Base-by-base conservation (phyloP, 2,329 filamentous ascomycete genomes). In the Phaeosphaeria sp. region DNA sequence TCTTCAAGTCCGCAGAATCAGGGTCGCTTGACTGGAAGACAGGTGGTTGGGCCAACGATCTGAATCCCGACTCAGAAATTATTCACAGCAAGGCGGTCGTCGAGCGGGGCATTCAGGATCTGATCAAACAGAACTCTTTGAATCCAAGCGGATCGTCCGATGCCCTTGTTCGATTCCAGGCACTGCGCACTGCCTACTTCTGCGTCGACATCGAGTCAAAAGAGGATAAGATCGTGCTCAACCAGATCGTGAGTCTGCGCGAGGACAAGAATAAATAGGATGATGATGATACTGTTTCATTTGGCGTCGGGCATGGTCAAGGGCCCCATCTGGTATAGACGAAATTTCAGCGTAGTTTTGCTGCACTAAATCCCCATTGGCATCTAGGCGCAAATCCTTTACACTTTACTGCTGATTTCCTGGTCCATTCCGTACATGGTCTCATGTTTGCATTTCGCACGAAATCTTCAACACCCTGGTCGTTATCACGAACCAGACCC, bases 161-260 rank as follows among this genome's bases (percentile, higher is more conserved):
- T 57, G 69, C 73, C n/a, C 65, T 78, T 53, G 89, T 97, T 6
- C 84, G 94, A 48, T 98, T 98, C 84, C 94, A 98, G 82, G 94
- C 88, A 2, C 88, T 97, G 84, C 86, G 94, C 24, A 91, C 94
- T 45, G 94, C 90, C 9, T 97, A 96, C 75, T 95, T 95, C 79
- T 88, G 88, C 81, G 83, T 96, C 76, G 93, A 97, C 74, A 66
- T 73, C 2, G 92, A 96, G 69, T 91, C 88, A 0, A 78, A 73
- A 0, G 76, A 75, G 42, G 91, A 92, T n/a, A 91, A 89, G 76
- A 83, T 96, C 64, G 86, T 98, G 48, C 80, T 98, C 27, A 98
- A 98, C 80, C 86, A 92, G 51, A 97, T 98, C 71, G 93, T 98
- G 21, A 91, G 90, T 48, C 78, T 97, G 72, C 96, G 96, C 81